These are phyloP conservation scores for Ophiocordyceps robertsii DNA, from an alignment of 2,329 filamentous ascomycete genomes.

Conservation along the genomic window DNA sequence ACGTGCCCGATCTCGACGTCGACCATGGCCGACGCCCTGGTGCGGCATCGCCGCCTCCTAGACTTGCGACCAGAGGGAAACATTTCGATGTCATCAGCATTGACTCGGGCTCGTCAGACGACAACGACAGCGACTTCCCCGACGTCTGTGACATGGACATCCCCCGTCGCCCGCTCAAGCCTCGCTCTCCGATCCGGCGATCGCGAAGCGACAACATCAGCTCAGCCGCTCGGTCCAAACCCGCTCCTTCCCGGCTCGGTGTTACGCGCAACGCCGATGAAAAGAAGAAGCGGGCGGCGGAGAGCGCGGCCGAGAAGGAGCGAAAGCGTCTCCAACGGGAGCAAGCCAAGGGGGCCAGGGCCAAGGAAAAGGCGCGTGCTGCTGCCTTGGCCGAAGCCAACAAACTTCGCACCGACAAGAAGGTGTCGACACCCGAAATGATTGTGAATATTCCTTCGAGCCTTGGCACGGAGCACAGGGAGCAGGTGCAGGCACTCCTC, in stretches of 20 bases:
- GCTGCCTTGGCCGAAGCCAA: constrained; percentile 61
- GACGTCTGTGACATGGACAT: constrained; percentile 29
- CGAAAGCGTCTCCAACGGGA: constrained; percentile 43
- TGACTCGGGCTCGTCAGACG: constrained; percentile 15
- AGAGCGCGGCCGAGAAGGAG: constrained; percentile 31
- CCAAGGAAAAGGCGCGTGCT: constrained; percentile 47
- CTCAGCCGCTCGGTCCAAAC: constrained; percentile 3
- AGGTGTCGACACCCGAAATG: constrained; percentile 62
- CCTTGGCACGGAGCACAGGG: constrained; percentile 31
- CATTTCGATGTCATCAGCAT: constrained; percentile 18
- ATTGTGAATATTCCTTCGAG: constrained; percentile 54
- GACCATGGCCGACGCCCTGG: background rate
- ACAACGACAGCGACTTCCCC: constrained; percentile 35
- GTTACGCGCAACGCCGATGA: background rate
- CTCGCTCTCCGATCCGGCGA: constrained; percentile 12
- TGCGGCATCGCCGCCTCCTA: background rate
- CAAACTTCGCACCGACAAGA: constrained; percentile 60
- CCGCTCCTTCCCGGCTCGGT: background rate
- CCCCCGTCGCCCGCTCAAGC: constrained; percentile 4
- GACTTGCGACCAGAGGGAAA: background rate
- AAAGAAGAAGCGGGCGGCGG: background rate
- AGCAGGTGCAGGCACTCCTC: constrained; percentile 37
- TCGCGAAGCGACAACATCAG: constrained; percentile 17
- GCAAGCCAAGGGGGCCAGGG: constrained; percentile 46
- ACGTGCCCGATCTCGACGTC: no score